Base-by-base conservation (phyloP, 257 asterid species). In the Rehmannia glutinosa region DNA sequence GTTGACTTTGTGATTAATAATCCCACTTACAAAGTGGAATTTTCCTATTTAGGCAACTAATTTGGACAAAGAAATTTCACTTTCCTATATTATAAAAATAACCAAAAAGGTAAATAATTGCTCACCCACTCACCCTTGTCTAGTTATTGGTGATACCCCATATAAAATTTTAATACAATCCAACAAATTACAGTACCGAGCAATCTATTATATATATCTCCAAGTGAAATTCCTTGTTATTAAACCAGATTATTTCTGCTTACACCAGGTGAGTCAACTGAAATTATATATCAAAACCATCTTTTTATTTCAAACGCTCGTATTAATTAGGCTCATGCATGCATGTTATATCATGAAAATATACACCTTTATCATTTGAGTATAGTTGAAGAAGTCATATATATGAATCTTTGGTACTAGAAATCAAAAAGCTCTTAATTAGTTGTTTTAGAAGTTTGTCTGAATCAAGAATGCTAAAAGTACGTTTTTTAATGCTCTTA, bases 1-100 rank as follows among this genome's bases (percentile, higher is more conserved):
- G 79, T 76, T 85, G 78, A 81, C 78, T 81, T 69, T 15, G 30
- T 68, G 71, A 78, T 64, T 47, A 28, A 46, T 62, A 67, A 41
- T 76, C 59, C 89, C 95, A 81, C 86, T 77, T 49, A 5, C 62
- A 12, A 68, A 68, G 96, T 88, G 83, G 89, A 72, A 35, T 58
- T 79, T 88, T 58, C 89, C 83, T 85, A 68, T 87, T 85, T 76
- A 73, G 81, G 85, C 85, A 68, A 67, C 75, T 45, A 20, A 69
- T 62, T 69, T 51, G 47, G 43, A 51, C 71, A 38, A 57, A 5
- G 1, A 8, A 50, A 42, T 45, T 43, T 53, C 47, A 21, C 28
- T 39, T 46, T 8, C 17, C 13, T 9, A 15, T 15, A 50, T 60
- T 25, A 50, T 75, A 49, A 66, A 54, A 23, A 25, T 8, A n/a